Percentiles rank a stretch among this genome's conserved stretches.
phyloP scores from a whole-genome alignment of 257 asterid species.

The Fraxinus quadrangulata region DNA sequence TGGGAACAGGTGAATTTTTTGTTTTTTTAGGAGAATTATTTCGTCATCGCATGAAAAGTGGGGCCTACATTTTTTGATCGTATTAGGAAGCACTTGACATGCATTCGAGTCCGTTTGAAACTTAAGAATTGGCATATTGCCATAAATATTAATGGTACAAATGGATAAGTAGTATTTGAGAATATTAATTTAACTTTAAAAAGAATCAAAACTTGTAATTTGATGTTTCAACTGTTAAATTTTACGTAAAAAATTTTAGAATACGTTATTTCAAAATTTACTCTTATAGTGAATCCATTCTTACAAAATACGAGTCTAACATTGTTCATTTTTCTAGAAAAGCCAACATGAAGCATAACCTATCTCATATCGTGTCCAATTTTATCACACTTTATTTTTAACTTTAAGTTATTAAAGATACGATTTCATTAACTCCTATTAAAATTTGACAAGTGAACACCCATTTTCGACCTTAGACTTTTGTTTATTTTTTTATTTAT shows the following conservation, averaged over 20 bases:
- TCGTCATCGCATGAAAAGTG: constrained; percentile 33
- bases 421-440: too few species aligned
- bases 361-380: neutral
- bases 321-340: neutral
- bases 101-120: neutral
- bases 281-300: too few species aligned
- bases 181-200: too few species aligned
- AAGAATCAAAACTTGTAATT: too few species aligned
- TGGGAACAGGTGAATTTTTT: neutral
- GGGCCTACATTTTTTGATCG: constrained; percentile 29
- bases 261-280: too few species aligned
- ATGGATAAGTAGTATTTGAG: neutral
- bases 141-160: too few species aligned
- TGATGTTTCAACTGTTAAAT: neutral
- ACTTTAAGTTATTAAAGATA: too few species aligned
- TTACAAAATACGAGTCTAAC: neutral
- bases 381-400: too few species aligned
- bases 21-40: constrained; percentile 30
- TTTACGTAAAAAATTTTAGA: neutral
- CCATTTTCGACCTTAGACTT: neutral
- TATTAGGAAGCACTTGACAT: neutral
- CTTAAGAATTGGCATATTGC: neutral
- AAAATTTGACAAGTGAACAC: too few species aligned
- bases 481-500: neutral
- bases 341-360: neutral